phyloP scores from a whole-genome alignment of 208 protist genomes.

The Trichomonas vaginalis region DNA sequence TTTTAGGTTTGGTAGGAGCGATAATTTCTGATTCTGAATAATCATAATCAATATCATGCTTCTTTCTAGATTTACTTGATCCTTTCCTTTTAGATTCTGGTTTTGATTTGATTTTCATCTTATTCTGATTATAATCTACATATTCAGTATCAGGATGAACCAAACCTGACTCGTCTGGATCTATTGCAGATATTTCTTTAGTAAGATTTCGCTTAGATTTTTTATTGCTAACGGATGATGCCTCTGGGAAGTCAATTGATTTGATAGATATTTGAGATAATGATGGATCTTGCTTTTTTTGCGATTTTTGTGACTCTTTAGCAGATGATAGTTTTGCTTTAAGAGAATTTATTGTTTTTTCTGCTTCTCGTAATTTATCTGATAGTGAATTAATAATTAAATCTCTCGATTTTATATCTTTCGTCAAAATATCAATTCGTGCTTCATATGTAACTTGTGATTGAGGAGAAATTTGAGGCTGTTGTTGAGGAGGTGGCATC shows the following conservation, averaged over 20 bases:
- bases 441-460: neutral
- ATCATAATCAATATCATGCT: neutral
- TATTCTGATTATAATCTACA: neutral
- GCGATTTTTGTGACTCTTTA: no score
- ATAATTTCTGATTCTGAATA: neutral
- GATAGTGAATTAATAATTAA: neutral
- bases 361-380: neutral
- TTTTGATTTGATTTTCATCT: neutral
- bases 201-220: neutral
- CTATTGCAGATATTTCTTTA: neutral
- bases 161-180: neutral
- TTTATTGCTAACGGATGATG: neutral
- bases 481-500: neutral
- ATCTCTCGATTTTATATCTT: conserved; percentile 2
- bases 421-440: neutral
- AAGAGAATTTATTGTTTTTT: neutral
- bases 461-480: neutral
- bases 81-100: neutral
- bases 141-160: neutral
- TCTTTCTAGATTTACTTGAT: no score
- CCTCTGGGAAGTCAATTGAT: neutral
- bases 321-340: neutral
- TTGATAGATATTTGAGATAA: neutral
- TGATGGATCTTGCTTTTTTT: neutral
- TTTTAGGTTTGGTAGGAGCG: neutral